Evolutionary conservation across 345 rosid genomes (phyloP), one percentile per base, ranked within the genome.

Genomic region (Rhodomyrtus tomentosa): DNA sequence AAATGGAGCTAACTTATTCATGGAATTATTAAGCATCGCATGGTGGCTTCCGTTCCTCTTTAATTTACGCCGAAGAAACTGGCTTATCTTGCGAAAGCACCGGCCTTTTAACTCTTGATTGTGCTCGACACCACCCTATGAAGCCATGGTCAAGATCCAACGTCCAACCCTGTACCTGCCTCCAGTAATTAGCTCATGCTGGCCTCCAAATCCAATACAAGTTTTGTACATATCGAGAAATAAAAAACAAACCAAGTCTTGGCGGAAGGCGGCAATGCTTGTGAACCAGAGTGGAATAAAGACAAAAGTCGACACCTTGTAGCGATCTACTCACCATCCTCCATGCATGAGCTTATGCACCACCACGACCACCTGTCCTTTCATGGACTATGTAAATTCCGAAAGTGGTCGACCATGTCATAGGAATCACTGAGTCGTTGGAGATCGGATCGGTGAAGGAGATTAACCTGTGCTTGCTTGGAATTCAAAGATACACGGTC

Each of bases 391-490:
- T 90, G 94, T 91, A 95, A 90, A 85, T 93, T 92, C 73, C 88
- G 91, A 25, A 95, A 88, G 85, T 94, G 95, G 82, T 94, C 92
- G 27, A 94, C 93, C 88, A 94, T 87, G n/a, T 96, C 98, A 81
- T 90, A 91, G 25, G 98, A 92, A 55, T 88, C 87, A 82, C 98
- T 95, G 20, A 96, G 92, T 51, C 87, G 93, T 83, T 94, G 95
- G 86, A 89, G 92, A 88, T 94, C 92, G 10, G 98, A 88, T 24
- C 98, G 95, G 58, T 86, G 98, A 56, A 96, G 97, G 80, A 91
- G 87, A 84, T 88, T 94, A 74, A 90, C 90, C 82, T 87, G 91
- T 85, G 53, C 27, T 84, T 87, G 87, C 72, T 56, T 79, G 8
- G 90, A 82, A 86, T 81, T 82, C 5, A 53, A 12, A 42, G 84